Conservation (phyloP, 2,329 filamentous ascomycete species). For the Ophiostoma australiae region DNA sequence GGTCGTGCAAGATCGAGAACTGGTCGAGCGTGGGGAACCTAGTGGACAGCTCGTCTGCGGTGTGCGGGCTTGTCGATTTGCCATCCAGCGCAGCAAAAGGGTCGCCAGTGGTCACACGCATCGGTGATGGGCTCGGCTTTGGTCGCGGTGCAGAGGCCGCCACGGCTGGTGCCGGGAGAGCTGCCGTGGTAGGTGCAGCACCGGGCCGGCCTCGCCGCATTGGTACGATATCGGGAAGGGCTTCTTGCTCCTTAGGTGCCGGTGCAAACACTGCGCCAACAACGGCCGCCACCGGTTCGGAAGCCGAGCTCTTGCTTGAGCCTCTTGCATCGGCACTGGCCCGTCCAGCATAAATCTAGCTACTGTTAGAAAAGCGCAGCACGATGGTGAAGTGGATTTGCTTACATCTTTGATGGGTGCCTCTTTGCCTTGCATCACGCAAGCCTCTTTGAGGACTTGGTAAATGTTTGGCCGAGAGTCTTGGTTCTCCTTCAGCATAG, state of each 20-base stretch:
- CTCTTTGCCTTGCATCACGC: slow-evolving; percentile 80
- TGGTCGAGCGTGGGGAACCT: slow-evolving; percentile 90
- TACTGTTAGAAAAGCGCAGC: background rate
- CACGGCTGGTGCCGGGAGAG: slow-evolving; percentile 26
- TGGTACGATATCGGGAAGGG: slow-evolving; percentile 82
- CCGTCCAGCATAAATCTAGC: slow-evolving; percentile 64
- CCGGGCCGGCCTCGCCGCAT: slow-evolving; percentile 83
- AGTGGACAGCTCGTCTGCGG: slow-evolving; percentile 73
- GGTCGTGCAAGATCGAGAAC: slow-evolving; percentile 83
- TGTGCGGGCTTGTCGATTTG: slow-evolving; percentile 44
- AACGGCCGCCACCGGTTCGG: slow-evolving; percentile 51
- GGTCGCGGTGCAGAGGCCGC: slow-evolving; percentile 38
- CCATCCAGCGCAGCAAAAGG: slow-evolving; percentile 88
- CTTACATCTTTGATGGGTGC: slow-evolving; percentile 81
- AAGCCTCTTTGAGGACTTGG: slow-evolving; percentile 81
- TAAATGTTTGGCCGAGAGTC: slow-evolving; percentile 83
- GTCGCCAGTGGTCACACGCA: slow-evolving; percentile 65
- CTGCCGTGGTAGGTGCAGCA: slow-evolving; percentile 38
- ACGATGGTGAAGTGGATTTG: too few relatives aligned
- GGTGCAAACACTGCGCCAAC: slow-evolving; percentile 79
- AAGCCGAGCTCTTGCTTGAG: slow-evolving; percentile 48
- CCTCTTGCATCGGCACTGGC: slow-evolving; percentile 58
- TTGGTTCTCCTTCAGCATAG: slow-evolving; percentile 84
- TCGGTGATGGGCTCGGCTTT: slow-evolving; percentile 59
- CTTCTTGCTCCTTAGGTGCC: slow-evolving; percentile 63